These are phyloP conservation scores for Kuraishia hungarica DNA, from an alignment of 805 yeast genomes.

Conservation along the genomic window DNA sequence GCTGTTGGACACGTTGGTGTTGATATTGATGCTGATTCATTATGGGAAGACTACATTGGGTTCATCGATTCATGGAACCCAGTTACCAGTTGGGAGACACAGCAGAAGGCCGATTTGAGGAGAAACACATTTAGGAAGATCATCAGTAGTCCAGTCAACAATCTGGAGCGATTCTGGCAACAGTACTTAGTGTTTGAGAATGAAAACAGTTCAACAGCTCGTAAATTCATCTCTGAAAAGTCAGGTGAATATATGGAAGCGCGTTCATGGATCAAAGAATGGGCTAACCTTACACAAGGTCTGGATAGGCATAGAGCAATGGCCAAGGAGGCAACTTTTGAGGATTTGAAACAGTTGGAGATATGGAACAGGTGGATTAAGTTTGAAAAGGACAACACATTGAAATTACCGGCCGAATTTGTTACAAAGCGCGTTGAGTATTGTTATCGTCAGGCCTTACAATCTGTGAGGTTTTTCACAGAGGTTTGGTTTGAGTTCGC, in stretches of 20 bases:
- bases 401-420: constrained; percentile 44
- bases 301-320: constrained; percentile 28
- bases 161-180: constrained; percentile 75
- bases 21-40: constrained; percentile 59
- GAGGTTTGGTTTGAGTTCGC: constrained; percentile 69
- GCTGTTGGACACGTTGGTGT: constrained; percentile 73
- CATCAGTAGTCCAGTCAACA: constrained; percentile 66
- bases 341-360: constrained; percentile 32
- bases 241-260: constrained; percentile 85
- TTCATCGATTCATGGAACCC: constrained; percentile 77
- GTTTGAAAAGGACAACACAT: constrained; percentile 69
- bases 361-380: constrained; percentile 70
- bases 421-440: constrained; percentile 53
- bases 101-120: constrained; percentile 64
- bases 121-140: constrained; percentile 66
- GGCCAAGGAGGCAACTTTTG: constrained; percentile 2
- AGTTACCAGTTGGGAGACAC: constrained; percentile 73
- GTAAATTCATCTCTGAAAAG: constrained; percentile 75
- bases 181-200: constrained; percentile 79
- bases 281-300: constrained; percentile 48
- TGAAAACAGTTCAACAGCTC: constrained; percentile 67
- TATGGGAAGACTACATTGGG: constrained; percentile 81
- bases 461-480: constrained; percentile 53
- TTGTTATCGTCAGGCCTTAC: constrained; percentile 64
- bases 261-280: constrained; percentile 65